These are phyloP conservation scores for Cladochytrium replicatum DNA, from an alignment of 192 early-diverging fungal genomes.

Conservation along the genomic window DNA sequence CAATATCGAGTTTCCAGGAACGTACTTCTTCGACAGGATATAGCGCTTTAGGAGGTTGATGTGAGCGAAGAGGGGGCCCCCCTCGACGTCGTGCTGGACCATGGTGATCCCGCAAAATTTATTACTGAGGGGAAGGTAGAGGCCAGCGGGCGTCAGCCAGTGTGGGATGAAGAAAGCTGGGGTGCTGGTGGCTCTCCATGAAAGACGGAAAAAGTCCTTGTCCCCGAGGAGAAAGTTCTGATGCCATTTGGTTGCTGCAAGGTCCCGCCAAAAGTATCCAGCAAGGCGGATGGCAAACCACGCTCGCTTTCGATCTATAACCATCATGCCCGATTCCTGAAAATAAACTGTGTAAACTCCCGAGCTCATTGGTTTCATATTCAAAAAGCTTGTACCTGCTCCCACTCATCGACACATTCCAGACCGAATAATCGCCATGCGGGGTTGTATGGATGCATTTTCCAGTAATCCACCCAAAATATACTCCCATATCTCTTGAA, in stretches of 20 bases:
- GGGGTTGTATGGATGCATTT: slow-evolving; percentile 25
- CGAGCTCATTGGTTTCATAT: no score
- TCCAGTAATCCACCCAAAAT: slow-evolving; percentile 36
- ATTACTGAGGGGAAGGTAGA: no score
- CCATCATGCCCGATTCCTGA: slow-evolving; percentile 30
- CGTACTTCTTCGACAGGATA: no score
- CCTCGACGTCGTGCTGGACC: no score
- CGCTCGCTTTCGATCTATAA: slow-evolving; percentile 15
- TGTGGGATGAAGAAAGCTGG: no score
- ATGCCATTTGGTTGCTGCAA: slow-evolving; percentile 13
- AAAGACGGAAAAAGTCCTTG: slow-evolving; percentile 6
- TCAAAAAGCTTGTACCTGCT: no score
- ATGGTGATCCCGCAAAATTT: no score
- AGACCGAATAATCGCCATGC: slow-evolving; percentile 20
- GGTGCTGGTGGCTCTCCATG: not conserved
- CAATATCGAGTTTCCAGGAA: no score
- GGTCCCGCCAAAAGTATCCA: slow-evolving; percentile 19
- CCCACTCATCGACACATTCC: slow-evolving; percentile 24
- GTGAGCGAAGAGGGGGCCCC: no score
- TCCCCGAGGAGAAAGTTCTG: slow-evolving; percentile 23
- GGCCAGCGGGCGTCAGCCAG: no score
- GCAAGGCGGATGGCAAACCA: slow-evolving; percentile 25
- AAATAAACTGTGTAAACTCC: no score
- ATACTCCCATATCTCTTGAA: slow-evolving; percentile 23
- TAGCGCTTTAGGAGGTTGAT: no score